Conservation (phyloP, 345 rosid genomes). For the Trapa bicornis region DNA sequence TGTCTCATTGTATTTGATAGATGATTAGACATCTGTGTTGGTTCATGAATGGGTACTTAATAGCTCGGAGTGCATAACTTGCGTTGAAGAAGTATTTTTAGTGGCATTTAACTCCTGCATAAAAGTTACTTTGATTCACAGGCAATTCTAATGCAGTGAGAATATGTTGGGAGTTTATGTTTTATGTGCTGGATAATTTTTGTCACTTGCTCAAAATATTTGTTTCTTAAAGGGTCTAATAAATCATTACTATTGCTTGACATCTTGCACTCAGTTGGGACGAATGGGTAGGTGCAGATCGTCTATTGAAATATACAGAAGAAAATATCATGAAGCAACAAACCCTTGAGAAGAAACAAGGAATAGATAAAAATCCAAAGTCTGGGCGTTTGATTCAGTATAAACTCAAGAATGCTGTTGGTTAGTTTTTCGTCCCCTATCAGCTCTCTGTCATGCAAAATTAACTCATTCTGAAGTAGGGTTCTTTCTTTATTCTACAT, state of each 20-base stretch:
- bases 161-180: neutral
- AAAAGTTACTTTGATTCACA: neutral
- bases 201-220: neutral
- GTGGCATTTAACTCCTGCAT: neutral
- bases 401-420: conserved; percentile 21
- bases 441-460: neutral
- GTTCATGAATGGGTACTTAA: neutral
- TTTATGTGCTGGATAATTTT: neutral
- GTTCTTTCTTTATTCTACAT: neutral
- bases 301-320: conserved; percentile 49
- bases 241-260: neutral
- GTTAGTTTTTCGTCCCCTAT: conserved; percentile 6
- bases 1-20: neutral
- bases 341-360: conserved; percentile 46
- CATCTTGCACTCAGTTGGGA: conserved; percentile 78
- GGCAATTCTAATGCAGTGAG: neutral
- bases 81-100: neutral
- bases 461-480: neutral
- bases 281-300: conserved; percentile 79
- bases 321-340: conserved; percentile 64
- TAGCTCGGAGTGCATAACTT: neutral
- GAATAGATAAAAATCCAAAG: conserved; percentile 47
- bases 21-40: neutral
- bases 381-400: conserved; percentile 48
- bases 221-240: neutral